phyloP scores from a whole-genome alignment of 2,329 filamentous ascomycete genomes.

The Diaporthe citri region DNA sequence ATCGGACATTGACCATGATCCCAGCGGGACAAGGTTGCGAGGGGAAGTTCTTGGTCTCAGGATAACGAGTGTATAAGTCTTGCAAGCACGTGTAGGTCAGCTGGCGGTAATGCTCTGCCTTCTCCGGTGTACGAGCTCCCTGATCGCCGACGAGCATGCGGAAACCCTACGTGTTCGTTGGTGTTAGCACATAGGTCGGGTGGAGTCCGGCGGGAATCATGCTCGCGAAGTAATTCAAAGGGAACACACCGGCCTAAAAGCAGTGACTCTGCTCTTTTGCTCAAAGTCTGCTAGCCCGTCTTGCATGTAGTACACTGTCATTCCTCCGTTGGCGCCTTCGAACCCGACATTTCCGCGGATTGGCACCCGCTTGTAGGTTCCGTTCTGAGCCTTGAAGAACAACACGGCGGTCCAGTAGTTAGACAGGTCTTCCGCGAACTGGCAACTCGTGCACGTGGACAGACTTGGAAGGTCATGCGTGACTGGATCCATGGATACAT shows the following conservation, averaged over 20 bases:
- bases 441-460: conserved; percentile 52
- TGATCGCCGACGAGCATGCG: conserved; percentile 54
- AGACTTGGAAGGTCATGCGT: conserved; percentile 45
- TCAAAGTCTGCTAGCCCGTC: conserved; percentile 54
- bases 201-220: too few species aligned
- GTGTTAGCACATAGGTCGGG: background rate
- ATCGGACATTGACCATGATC: conserved; percentile 60
- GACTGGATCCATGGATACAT: conserved; percentile 47
- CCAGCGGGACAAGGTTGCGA: conserved; percentile 53
- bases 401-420: conserved; percentile 51
- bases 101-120: conserved; percentile 50
- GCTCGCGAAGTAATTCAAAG: background rate
- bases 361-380: conserved; percentile 49
- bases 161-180: conserved; percentile 49
- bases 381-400: conserved; percentile 44
- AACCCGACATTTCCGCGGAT: conserved; percentile 28
- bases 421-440: conserved; percentile 49
- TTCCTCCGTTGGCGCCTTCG: conserved; percentile 52
- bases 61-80: conserved; percentile 54
- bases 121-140: conserved; percentile 13
- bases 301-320: conserved; percentile 58
- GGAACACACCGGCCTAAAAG: conserved; percentile 50
- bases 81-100: conserved; percentile 58
- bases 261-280: conserved; percentile 54
- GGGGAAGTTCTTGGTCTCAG: conserved; percentile 56